A percentile compares a stretch with the other conserved stretches of the same genome.
phyloP scores from a whole-genome alignment of 2,329 filamentous ascomycete genomes.

The Pseudocercospora fijiensis region DNA sequence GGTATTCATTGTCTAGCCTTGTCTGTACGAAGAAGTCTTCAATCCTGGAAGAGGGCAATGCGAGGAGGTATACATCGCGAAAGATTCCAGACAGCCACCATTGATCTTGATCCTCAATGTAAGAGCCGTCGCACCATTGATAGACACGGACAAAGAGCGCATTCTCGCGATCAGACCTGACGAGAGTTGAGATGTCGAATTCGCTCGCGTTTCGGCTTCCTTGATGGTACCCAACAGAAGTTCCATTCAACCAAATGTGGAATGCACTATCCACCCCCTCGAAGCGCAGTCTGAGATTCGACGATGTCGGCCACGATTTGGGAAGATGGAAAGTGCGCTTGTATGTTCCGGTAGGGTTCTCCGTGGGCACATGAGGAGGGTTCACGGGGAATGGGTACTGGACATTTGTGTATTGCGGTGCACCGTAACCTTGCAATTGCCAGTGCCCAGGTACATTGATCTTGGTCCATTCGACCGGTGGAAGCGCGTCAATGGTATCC shows the following conservation, averaged over 20 bases:
- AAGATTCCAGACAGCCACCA: conserved; percentile 67
- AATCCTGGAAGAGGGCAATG: conserved; percentile 55
- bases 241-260: conserved; percentile 66
- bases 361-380: conserved; percentile 60
- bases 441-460: conserved; percentile 66
- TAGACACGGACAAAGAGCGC: conserved; percentile 62
- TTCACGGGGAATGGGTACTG: conserved; percentile 64
- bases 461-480: conserved; percentile 44
- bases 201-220: conserved; percentile 67
- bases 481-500: neutral
- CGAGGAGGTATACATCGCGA: conserved; percentile 63
- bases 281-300: conserved; percentile 62
- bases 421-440: conserved; percentile 69
- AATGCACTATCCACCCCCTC: conserved; percentile 70
- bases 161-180: conserved; percentile 52
- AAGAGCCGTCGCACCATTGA: conserved; percentile 66
- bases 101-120: conserved; percentile 63
- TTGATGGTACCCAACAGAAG: conserved; percentile 64
- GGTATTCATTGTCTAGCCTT: conserved; percentile 53
- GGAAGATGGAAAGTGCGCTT: conserved; percentile 56
- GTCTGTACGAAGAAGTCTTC: conserved; percentile 59
- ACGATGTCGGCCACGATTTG: conserved; percentile 44
- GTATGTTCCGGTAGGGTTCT: conserved; percentile 65
- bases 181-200: conserved; percentile 60
- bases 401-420: conserved; percentile 67